Conservation (phyloP, 805 yeast genomes). For the Danielozyma ontarioensis region DNA sequence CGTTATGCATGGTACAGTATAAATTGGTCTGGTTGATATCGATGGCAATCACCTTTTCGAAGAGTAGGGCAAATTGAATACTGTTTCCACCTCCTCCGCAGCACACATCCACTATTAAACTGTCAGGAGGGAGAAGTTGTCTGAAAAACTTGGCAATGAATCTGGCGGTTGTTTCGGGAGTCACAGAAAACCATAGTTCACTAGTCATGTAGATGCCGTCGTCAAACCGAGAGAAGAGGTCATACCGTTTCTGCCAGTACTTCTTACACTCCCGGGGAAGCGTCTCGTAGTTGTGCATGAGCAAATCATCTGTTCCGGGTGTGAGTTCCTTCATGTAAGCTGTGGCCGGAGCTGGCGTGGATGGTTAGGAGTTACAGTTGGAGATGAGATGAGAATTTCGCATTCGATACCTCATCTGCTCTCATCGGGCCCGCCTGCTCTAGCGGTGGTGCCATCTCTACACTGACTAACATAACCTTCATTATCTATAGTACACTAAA, state of each 20-base stretch:
- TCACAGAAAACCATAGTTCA: conserved; percentile 83
- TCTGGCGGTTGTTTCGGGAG: conserved; percentile 71
- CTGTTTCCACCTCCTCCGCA: conserved; percentile 89
- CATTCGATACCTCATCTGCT: too few relatives aligned
- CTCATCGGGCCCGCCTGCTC: too few relatives aligned
- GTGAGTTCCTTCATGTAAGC: too few relatives aligned
- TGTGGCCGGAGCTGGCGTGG: too few relatives aligned
- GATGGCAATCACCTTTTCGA: conserved; percentile 54
- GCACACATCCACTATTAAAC: conserved; percentile 58
- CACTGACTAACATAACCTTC: not conserved
- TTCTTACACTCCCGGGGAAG: conserved; percentile 41
- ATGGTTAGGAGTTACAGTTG: too few relatives aligned
- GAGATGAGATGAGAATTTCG: too few relatives aligned
- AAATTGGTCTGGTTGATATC: conserved; percentile 59
- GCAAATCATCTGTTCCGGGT: conserved; percentile 19
- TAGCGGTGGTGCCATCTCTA: too few relatives aligned
- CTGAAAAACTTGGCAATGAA: conserved; percentile 51
- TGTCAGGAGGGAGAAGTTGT: conserved; percentile 46
- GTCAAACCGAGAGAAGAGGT: conserved; percentile 58
- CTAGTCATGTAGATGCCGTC: conserved; percentile 63
- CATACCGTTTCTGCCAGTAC: conserved; percentile 60
- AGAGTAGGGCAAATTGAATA: conserved; percentile 63
- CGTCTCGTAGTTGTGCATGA: conserved; percentile 33
- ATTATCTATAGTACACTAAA: conserved; percentile 10
- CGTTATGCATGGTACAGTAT: conserved; percentile 63